Base-by-base conservation (phyloP, 2,329 filamentous ascomycete genomes). In the Diaporthe capsici region DNA sequence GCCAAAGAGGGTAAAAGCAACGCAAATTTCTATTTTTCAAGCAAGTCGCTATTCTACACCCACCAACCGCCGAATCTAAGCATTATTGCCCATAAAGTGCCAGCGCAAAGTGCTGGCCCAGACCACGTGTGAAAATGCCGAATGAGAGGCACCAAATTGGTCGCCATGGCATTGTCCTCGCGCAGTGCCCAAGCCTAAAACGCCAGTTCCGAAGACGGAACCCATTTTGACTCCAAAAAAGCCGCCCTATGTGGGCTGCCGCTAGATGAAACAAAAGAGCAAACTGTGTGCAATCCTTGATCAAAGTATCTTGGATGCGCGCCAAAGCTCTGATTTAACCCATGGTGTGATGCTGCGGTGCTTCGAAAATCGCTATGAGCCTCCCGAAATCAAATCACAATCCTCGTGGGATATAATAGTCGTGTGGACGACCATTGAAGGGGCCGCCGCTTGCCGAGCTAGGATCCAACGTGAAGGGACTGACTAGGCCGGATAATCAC, bases 191-290 rank as follows among this genome's bases (percentile, higher is more conserved):
- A 44, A 49, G 13, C 49, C 28, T 39, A n/a, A 42, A 68, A 70
- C 39, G 71, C 71, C 71, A 49, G 60, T 39, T 70, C 63, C 57
- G 28, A 57, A 51, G 51, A 49, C 20, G 47, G 63, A 42, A 70
- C 51, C n/a, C n/a, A 22, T 28, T 37, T 39, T 37, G 22, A 53
- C 34, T 49, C 49, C 49, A 49, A 51, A 63, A 72, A n/a, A 34
- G 15, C 44, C 28, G 58, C 58, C 71, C 28, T 39, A 13, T 31
- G 25, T 25, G 34, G 60, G 71, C 58, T 53, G 47, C 25, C 58
- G 71, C 57, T 49, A 53, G n/a, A 65, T 34, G 39, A 73, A 57
- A 25, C 28, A 61, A 42, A 42, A 25, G 60, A 55, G 63, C 55
- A 63, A 55, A 58, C 20, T 31, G 44, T 13, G 47, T 39, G 20